Evolutionary conservation across 2,329 filamentous ascomycete species (phyloP).

Genomic region (Fusarium sp.): DNA sequence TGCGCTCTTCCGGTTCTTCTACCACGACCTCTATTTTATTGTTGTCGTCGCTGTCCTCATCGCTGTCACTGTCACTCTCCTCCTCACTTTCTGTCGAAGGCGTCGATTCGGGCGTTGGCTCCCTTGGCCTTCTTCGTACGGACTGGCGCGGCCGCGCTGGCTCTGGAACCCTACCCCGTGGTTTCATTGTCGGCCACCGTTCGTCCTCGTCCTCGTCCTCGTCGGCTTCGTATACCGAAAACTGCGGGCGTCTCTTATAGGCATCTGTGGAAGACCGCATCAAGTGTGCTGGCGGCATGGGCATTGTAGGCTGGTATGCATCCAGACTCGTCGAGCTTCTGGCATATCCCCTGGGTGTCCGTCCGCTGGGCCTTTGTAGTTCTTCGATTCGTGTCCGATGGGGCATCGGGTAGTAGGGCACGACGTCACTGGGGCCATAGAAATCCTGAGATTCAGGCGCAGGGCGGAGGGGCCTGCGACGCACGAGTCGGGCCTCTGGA

Average conservation of each 20-base stretch:
- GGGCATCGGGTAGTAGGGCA: conserved; percentile 44
- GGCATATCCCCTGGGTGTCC: conserved; percentile 41
- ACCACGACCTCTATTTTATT: conserved; percentile 41
- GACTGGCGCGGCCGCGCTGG: conserved; percentile 27
- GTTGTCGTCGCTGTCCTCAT: conserved; percentile 27
- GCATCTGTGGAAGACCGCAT: conserved; percentile 45
- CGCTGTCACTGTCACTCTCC: conserved; percentile 30
- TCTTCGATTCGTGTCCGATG: conserved; percentile 41
- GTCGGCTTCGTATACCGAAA: conserved; percentile 42
- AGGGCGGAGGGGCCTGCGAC: conserved; percentile 41
- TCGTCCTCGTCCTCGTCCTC: conserved; percentile 38
- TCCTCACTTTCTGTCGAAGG: conserved; percentile 29
- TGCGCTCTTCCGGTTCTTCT: conserved; percentile 45
- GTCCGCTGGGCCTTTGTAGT: conserved; percentile 48
- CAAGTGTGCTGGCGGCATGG: conserved; percentile 42
- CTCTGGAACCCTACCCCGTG: conserved; percentile 35
- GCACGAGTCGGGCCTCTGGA: conserved; percentile 42
- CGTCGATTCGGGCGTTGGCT: conserved; percentile 34
- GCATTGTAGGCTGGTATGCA: conserved; percentile 44
- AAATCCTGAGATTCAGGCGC: conserved; percentile 37
- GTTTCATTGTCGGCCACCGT: conserved; percentile 29
- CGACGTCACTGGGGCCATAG: conserved; percentile 42
- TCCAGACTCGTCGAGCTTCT: conserved; percentile 43
- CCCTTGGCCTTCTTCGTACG: conserved; percentile 30
- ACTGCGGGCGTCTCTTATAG: conserved; percentile 44